Evolutionary conservation across 2,329 filamentous ascomycete genomes (phyloP).

Genomic region (Fusarium virguliforme): DNA sequence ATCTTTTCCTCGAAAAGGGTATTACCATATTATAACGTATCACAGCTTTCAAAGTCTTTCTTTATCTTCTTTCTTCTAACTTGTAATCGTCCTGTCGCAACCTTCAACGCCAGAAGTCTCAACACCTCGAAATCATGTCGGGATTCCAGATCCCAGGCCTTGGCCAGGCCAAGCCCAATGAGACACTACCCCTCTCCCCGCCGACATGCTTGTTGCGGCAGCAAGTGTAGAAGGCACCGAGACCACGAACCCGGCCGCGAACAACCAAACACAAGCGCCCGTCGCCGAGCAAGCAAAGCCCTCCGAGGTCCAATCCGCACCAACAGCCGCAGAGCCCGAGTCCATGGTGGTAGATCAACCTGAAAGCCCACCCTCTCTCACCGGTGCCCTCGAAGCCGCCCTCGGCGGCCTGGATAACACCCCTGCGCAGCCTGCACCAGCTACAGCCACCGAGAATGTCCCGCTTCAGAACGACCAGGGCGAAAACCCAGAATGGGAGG

Average conservation of each 20-base stretch:
- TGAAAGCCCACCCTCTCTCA: constrained; percentile 58
- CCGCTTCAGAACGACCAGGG: constrained; percentile 55
- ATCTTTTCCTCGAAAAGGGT: not conserved
- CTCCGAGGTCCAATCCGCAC: constrained; percentile 18
- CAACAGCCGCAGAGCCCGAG: constrained; percentile 47
- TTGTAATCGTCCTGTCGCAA: not conserved
- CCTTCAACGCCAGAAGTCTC: not conserved
- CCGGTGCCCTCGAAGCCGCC: constrained; percentile 62
- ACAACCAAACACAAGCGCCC: constrained; percentile 23
- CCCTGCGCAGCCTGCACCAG: constrained; percentile 34
- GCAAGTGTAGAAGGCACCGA: constrained; percentile 50
- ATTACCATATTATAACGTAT: not conserved
- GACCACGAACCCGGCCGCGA: constrained; percentile 31
- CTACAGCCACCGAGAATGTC: constrained; percentile 30
- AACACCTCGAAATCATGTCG: constrained; percentile 54
- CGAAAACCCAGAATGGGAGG: constrained; percentile 85
- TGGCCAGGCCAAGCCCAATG: constrained; percentile 62
- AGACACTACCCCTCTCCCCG: constrained; percentile 59
- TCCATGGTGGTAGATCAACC: constrained; percentile 59
- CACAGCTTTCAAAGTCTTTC: not conserved
- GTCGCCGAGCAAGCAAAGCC: constrained; percentile 20
- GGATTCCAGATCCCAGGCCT: constrained; percentile 63
- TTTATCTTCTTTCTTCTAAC: not conserved
- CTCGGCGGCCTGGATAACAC: constrained; percentile 57
- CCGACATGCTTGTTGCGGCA: constrained; percentile 54